A percentile compares a stretch with the other conserved stretches of the same genome.
Evolutionary conservation across 768 basidiomycete species (phyloP).

Genomic region (Lactarius hengduanensis): DNA sequence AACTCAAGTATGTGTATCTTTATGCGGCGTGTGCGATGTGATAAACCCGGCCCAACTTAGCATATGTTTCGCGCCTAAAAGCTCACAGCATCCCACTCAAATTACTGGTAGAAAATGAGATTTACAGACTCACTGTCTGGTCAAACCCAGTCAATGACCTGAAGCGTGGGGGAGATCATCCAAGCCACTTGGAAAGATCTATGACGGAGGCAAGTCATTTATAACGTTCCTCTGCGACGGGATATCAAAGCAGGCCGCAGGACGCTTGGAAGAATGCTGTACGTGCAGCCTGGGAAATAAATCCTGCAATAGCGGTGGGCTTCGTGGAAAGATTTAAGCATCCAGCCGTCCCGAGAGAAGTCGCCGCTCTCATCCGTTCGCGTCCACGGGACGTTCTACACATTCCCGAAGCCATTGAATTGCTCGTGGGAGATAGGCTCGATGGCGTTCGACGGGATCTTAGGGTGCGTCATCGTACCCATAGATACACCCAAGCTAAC

Average conservation of each 20-base stretch:
- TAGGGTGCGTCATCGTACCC: constrained; percentile 50
- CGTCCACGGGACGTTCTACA: constrained; percentile 68
- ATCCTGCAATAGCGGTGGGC: constrained; percentile 80
- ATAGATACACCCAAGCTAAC: constrained; percentile 8
- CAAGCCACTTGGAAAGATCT: constrained; percentile 54
- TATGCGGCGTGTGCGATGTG: constrained; percentile 29
- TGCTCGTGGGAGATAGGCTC: constrained; percentile 72
- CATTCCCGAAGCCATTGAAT: constrained; percentile 76
- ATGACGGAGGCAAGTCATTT: constrained; percentile 55
- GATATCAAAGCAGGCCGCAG: constrained; percentile 38
- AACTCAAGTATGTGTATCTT: constrained; percentile 35
- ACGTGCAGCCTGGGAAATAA: constrained; percentile 75
- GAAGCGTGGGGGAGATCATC: constrained; percentile 62
- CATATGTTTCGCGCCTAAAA: constrained; percentile 48
- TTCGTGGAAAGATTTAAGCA: constrained; percentile 88
- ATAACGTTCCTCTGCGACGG: not conserved
- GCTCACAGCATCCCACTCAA: constrained; percentile 73
- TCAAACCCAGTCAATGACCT: constrained; percentile 79
- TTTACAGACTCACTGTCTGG: constrained; percentile 86
- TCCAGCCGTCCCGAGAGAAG: constrained; percentile 62
- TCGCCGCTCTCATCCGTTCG: constrained; percentile 69
- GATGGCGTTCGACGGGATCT: constrained; percentile 65
- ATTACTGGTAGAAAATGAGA: constrained; percentile 87
- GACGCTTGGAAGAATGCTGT: constrained; percentile 64
- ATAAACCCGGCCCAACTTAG: constrained; percentile 48